A percentile compares a stretch with the other conserved stretches of the same genome.
Evolutionary conservation across 331 rosid species (phyloP).

Genomic region (Quercus tomentella): DNA sequence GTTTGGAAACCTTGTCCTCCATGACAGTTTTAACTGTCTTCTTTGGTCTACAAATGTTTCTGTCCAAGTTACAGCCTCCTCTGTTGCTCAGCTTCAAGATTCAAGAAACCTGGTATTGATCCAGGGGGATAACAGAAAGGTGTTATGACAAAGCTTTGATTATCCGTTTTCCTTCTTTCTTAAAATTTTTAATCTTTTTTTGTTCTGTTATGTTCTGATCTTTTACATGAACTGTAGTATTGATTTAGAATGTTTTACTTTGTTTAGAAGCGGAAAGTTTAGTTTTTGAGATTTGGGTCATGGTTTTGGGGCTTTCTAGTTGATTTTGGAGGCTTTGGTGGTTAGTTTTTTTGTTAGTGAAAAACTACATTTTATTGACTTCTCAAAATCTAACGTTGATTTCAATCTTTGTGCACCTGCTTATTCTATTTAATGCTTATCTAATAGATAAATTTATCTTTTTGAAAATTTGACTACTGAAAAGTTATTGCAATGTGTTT

Average conservation of each 20-base stretch:
- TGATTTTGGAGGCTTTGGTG: slow-evolving; percentile 19
- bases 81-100: slow-evolving; percentile 29
- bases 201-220: not conserved
- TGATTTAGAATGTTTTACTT: not conserved
- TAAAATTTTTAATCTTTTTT: not conserved
- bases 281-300: not conserved
- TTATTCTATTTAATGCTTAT: too few relatives aligned
- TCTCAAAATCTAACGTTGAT: slow-evolving; percentile 33
- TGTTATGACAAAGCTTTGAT: slow-evolving; percentile 32
- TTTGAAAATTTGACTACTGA: too few relatives aligned
- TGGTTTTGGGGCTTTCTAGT: slow-evolving; percentile 4
- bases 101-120: slow-evolving; percentile 31
- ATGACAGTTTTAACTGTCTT: not conserved
- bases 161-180: not conserved
- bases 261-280: not conserved
- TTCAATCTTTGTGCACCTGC: not conserved
- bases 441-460: too few relatives aligned
- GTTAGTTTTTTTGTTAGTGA: not conserved
- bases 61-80: not conserved
- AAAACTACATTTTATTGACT: too few relatives aligned
- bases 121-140: not conserved
- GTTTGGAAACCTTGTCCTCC: slow-evolving; percentile 37
- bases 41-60: slow-evolving; percentile 38
- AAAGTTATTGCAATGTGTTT: too few relatives aligned
- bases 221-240: not conserved